Base-by-base conservation (phyloP, 306 rosid species). In the Vigna radiata region DNA sequence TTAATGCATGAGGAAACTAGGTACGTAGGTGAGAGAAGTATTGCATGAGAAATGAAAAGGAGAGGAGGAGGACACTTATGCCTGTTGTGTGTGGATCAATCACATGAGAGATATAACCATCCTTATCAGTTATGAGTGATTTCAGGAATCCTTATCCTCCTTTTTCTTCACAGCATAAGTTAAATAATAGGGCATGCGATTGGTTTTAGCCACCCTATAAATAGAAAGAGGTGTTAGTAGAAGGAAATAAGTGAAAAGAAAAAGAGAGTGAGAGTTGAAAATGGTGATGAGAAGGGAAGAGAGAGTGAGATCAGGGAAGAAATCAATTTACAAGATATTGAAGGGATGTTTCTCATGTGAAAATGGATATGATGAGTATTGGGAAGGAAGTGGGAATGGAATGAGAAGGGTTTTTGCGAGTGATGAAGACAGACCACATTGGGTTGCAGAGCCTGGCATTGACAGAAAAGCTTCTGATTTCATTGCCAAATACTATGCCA, bases 401-500 rank as follows among this genome's bases (percentile, higher is more conserved):
- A 25, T 25, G 11, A 82, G 84, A 72, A 83, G 91, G 77, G 71
- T 87, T 46, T 90, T 85, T 83, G 77, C 89, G 4, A 90, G 97
- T 12, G 96, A 92, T 73, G 88, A 87, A 75, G 97, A 90, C 31
- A 73, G 86, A 66, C 81, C 84, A 0, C 77, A 70, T 15, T 92
- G 96, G 93, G 70, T 87, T 29, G 93, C 87, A 5, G 97, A 92
- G 75, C 97, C 97, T 46, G 93, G 92, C 25, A 92, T 92, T 65
- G 97, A 92, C 69, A 85, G 83, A 33, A 90, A 83, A 76, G 97
- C 97, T 14, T 53, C 91, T 29, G 96, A 74, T 54, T 90, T 90
- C 87, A 92, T 92, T 72, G 88, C 89, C 49, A 87, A 75, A 69
- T 90, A 90, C 82, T 84, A 92, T 44, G 96, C 84, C 6, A 25